phyloP scores from a whole-genome alignment of 2,329 filamentous ascomycete species.

The Fusarium goolgardi region DNA sequence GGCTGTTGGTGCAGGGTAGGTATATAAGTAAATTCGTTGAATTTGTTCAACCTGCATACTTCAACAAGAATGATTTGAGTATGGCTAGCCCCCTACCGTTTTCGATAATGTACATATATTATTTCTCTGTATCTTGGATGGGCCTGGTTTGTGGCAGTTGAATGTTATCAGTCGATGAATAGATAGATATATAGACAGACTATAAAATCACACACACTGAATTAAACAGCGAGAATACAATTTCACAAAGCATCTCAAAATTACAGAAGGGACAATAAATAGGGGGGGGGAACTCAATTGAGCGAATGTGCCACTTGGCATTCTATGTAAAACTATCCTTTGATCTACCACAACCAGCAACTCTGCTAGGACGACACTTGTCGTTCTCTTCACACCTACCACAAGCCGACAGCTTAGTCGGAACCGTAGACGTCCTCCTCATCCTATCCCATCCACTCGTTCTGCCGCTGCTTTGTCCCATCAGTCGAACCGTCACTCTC shows the following conservation, averaged over 20 bases:
- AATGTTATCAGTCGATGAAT: too few species aligned
- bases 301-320: background rate
- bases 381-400: background rate
- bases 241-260: too few species aligned
- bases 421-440: background rate
- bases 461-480: too few species aligned
- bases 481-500: background rate
- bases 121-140: background rate
- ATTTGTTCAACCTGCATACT: background rate
- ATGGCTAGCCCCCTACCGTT: too few species aligned
- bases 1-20: slow-evolving; percentile 16
- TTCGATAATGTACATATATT: background rate
- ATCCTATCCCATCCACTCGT: too few species aligned
- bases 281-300: background rate
- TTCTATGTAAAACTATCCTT: background rate
- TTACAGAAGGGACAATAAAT: too few species aligned
- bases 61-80: background rate
- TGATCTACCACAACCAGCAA: background rate
- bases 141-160: too few species aligned
- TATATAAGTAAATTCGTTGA: background rate
- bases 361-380: background rate
- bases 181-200: too few species aligned
- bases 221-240: too few species aligned
- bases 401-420: background rate
- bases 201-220: too few species aligned